Evolutionary conservation across 2,329 filamentous ascomycete genomes (phyloP), one percentile per base, ranked within the genome.

Genomic region (Clathrospora elynae): DNA sequence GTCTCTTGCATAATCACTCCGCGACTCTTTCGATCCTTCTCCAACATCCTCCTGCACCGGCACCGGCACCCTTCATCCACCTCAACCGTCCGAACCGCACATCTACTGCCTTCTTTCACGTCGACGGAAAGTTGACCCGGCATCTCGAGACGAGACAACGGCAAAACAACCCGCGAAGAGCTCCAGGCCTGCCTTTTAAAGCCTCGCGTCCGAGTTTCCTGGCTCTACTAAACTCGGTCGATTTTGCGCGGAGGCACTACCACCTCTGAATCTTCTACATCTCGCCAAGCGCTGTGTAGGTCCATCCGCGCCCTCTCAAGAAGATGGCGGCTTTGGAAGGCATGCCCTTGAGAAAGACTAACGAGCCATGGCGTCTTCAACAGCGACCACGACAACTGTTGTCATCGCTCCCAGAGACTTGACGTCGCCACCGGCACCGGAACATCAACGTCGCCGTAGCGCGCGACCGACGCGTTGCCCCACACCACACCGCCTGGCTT

Each of bases 271-370:
- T n/a, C 28, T 24, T 36, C 44, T 53, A 50, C 51, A 51, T 59
- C 49, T 53, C 57, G 51, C 49, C 44, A 48, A 55, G 57, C 57
- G 55, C 55, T 58, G 57, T 58, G 61, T 63, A 64, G 57, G 57
- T 66, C 46, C 35, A 51, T 53, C 55, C 55, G 51, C 55, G 51
- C 59, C 55, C 61, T 54, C 55, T 28, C 36, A 39, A 36, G 30
- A 49, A 59, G 55, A 63, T 58, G 55, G 61, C 61, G 49, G 48
- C 46, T 50, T 48, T 53, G 44, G 50, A 59, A 53, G 55, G 57
- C 62, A 50, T 55, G 54, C 55, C 57, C 61, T 61, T 56, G 55
- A 51, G 59, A 53, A 53, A 60, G 51, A 63, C 61, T 62, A 57
- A 63, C 61, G 49, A 57, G 49, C 42, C 51, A 50, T 51, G 46